Evolutionary conservation across 345 rosid genomes (phyloP).

Genomic region (Pistacia integerrima): DNA sequence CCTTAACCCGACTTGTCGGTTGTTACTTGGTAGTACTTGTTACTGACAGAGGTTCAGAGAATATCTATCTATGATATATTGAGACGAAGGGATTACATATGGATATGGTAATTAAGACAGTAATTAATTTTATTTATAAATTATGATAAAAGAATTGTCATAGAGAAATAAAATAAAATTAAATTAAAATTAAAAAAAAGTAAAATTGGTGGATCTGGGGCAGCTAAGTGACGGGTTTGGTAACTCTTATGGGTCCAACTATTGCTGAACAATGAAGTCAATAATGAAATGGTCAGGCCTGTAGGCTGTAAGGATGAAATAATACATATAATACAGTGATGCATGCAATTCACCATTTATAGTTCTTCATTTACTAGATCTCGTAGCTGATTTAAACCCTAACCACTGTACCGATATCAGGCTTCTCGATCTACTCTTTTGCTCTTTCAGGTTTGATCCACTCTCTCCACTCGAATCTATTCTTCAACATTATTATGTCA

Average conservation of each 20-base stretch:
- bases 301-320: background rate
- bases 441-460: conserved; percentile 21
- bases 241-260: background rate
- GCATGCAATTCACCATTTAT: conserved; percentile 12
- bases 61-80: no score
- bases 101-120: no score
- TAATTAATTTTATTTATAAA: no score
- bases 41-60: no score
- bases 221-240: background rate
- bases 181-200: background rate
- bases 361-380: conserved; percentile 20
- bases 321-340: background rate
- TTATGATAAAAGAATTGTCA: no score
- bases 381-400: conserved; percentile 17
- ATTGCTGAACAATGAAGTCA: background rate
- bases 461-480: background rate
- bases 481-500: background rate
- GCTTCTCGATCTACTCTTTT: conserved; percentile 4
- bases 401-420: conserved; percentile 6
- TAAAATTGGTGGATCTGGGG: background rate
- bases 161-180: no score
- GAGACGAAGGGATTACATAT: no score
- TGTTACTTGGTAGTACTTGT: background rate
- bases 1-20: background rate
- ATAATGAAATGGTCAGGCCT: background rate